Evolutionary conservation across 352 stramenopile species (phyloP).

Genomic region (Pythium coloratum): DNA sequence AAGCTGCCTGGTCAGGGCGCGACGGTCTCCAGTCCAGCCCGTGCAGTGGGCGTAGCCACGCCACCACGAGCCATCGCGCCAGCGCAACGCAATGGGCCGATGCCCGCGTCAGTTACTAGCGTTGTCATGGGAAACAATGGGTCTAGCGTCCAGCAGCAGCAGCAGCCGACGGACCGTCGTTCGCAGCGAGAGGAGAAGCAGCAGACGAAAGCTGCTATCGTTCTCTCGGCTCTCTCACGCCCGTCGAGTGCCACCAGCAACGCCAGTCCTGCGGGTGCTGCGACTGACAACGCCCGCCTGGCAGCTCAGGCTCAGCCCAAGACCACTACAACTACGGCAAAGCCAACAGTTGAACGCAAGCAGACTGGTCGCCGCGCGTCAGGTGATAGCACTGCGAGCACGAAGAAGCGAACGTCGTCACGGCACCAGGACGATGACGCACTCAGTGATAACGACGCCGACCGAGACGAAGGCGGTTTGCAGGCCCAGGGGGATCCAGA

Average conservation of each 20-base stretch:
- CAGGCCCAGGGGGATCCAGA: neutral
- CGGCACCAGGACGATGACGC: conserved; percentile 1
- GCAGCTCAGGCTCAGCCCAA: neutral
- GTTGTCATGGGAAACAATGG: neutral
- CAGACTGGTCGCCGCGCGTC: neutral
- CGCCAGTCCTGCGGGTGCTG: neutral
- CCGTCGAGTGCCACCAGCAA: neutral
- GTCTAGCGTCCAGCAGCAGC: neutral
- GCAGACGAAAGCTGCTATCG: conserved; percentile 10
- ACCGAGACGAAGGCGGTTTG: neutral
- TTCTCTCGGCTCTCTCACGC: conserved; percentile 18
- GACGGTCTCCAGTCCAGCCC: conserved; percentile 2
- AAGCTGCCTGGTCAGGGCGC: conserved; percentile 3
- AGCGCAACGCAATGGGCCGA: neutral
- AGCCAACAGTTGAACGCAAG: neutral
- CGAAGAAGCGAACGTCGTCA: conserved; percentile 11
- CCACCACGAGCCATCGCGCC: conserved; percentile 14
- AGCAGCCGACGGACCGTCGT: conserved; percentile 5
- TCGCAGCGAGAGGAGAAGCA: conserved; percentile 24
- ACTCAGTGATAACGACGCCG: neutral
- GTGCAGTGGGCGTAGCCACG: neutral
- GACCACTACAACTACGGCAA: neutral
- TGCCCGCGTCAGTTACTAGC: neutral
- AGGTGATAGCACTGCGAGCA: neutral
- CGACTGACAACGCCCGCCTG: neutral